Percentiles rank a stretch among this genome's conserved stretches.
phyloP scores from a whole-genome alignment of 176 grass and related monocot species.

The Cenchrus americanus region DNA sequence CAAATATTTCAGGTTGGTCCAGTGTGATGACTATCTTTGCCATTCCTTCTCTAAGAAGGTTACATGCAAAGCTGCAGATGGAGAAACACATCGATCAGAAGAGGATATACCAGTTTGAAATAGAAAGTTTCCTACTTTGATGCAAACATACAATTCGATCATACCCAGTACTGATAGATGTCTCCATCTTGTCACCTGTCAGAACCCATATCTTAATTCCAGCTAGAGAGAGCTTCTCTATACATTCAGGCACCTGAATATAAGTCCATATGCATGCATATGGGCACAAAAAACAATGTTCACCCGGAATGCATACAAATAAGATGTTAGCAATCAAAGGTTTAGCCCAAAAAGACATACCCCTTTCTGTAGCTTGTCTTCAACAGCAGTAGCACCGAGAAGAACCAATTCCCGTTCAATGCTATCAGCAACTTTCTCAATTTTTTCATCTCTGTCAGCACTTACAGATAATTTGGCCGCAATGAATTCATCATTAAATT shows the following conservation, averaged over 20 bases:
- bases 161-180: conserved; percentile 97
- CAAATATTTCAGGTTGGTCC: conserved; percentile 70
- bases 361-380: conserved; percentile 98
- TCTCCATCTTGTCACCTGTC: conserved; percentile 99
- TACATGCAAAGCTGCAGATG: conserved; percentile 88
- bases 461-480: conserved; percentile 70
- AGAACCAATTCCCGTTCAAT: conserved; percentile 83
- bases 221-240: conserved; percentile 94
- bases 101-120: conserved; percentile 20
- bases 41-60: conserved; percentile 94
- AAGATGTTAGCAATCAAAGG: neutral
- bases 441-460: conserved; percentile 83
- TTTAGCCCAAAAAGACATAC: conserved; percentile 41
- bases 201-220: conserved; percentile 97
- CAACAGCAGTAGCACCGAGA: conserved; percentile 98
- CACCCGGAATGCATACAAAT: conserved; percentile 1
- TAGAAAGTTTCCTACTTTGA: conserved; percentile 15
- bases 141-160: neutral
- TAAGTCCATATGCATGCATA: neutral
- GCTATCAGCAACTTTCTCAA: conserved; percentile 73
- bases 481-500: conserved; percentile 64
- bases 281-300: neutral
- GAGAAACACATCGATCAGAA: conserved; percentile 49
- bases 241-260: conserved; percentile 95
- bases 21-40: conserved; percentile 81